Evolutionary conservation across 2,329 filamentous ascomycete species (phyloP).

Genomic region (Alternaria triticimaculans): DNA sequence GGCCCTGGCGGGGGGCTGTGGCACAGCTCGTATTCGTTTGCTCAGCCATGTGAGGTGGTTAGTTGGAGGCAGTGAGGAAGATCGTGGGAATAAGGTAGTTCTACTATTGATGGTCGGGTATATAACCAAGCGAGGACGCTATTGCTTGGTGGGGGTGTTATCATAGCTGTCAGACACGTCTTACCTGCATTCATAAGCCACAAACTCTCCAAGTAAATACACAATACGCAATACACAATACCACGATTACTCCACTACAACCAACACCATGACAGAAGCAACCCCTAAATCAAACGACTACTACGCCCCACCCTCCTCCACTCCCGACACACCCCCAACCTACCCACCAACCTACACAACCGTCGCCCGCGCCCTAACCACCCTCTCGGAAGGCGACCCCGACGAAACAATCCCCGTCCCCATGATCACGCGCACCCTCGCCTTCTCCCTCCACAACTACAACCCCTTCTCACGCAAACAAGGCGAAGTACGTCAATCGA

Average conservation of each 20-base stretch:
- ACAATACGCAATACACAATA: not conserved
- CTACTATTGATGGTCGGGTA: not conserved
- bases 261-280: not conserved
- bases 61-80: not conserved
- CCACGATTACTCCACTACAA: not conserved
- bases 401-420: constrained; percentile 22
- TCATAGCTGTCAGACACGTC: not conserved
- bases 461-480: constrained; percentile 23
- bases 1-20: not conserved
- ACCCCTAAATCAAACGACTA: not conserved
- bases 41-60: not conserved
- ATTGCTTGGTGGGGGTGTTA: not conserved
- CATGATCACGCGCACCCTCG: constrained; percentile 14
- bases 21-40: not conserved
- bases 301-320: not conserved
- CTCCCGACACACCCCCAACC: constrained; percentile 3
- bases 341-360: constrained; percentile 21
- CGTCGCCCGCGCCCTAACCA: constrained; percentile 4
- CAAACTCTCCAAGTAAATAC: not conserved
- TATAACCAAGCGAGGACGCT: not conserved
- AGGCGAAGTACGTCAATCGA: constrained; percentile 1
- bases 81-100: not conserved
- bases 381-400: constrained; percentile 8
- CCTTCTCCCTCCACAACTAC: constrained; percentile 14
- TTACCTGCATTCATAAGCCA: not conserved